phyloP scores from a whole-genome alignment of 768 basidiomycete genomes.

The Rhizopogon sp. region DNA sequence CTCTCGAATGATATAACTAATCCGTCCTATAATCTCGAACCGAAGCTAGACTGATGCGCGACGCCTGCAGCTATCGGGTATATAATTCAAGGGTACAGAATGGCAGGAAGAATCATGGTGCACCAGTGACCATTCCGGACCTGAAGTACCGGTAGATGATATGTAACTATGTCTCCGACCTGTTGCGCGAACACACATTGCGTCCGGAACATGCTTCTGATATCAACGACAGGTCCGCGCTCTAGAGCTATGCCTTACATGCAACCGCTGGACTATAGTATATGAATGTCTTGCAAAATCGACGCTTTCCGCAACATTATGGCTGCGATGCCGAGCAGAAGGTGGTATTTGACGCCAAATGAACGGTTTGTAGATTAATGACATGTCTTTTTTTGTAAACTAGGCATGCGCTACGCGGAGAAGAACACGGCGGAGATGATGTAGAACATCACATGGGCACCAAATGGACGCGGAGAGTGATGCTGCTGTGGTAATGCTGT shows the following conservation, averaged over 20 bases:
- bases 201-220: neutral
- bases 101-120: neutral
- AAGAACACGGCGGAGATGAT: neutral
- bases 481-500: neutral
- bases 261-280: neutral
- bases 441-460: neutral
- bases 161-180: no score
- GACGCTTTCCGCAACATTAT: neutral
- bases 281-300: neutral
- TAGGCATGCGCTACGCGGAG: neutral
- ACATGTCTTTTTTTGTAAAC: neutral
- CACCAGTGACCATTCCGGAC: neutral
- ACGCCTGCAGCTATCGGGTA: no score
- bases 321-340: no score
- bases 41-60: neutral
- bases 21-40: neutral
- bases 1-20: neutral
- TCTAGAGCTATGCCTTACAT: neutral
- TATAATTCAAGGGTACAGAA: neutral
- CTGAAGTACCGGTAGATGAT: neutral
- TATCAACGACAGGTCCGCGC: no score
- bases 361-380: neutral
- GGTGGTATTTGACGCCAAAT: no score
- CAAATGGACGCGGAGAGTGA: neutral
- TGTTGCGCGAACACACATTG: neutral